These are phyloP conservation scores for Huntiella abstrusa DNA, from an alignment of 2,329 filamentous ascomycete species.

Conservation along the genomic window DNA sequence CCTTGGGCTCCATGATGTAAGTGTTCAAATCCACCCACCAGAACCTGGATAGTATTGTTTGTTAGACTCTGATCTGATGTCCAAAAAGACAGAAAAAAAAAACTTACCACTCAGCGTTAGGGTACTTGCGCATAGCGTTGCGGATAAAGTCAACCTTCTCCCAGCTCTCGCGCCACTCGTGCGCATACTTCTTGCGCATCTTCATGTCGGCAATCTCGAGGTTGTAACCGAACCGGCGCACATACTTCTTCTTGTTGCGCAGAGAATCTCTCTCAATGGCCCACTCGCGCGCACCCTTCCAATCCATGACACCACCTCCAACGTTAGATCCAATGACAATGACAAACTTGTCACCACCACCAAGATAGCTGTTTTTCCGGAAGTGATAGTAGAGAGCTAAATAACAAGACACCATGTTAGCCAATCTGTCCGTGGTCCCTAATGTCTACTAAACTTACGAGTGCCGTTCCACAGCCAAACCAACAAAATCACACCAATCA, in stretches of 20 bases:
- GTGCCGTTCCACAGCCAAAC: conserved; percentile 51
- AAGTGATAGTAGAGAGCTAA: conserved; percentile 41
- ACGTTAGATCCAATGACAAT: conserved; percentile 87
- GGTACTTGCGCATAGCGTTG: conserved; percentile 78
- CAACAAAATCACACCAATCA: conserved; percentile 39
- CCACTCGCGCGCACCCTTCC: conserved; percentile 96
- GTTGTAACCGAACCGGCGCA: conserved; percentile 76
- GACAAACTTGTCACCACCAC: conserved; percentile 79
- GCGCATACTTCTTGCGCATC: conserved; percentile 94
- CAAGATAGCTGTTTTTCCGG: conserved; percentile 52
- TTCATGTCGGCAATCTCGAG: conserved; percentile 96
- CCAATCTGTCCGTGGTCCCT: no score
- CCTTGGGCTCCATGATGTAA: conserved; percentile 88
- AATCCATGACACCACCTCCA: conserved; percentile 95
- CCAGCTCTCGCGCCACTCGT: conserved; percentile 98
- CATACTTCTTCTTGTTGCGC: conserved; percentile 84
- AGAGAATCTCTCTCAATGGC: conserved; percentile 93
- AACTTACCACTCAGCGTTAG: conserved; percentile 81
- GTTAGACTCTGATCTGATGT: not conserved
- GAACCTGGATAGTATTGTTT: conserved; percentile 44
- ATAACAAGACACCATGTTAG: not conserved
- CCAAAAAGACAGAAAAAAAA: not conserved
- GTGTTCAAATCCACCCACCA: conserved; percentile 99
- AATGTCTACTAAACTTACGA: conserved; percentile 35
- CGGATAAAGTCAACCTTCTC: conserved; percentile 94